phyloP scores from a whole-genome alignment of 2,329 filamentous ascomycete species.

The Paramyrothecium roridum region DNA sequence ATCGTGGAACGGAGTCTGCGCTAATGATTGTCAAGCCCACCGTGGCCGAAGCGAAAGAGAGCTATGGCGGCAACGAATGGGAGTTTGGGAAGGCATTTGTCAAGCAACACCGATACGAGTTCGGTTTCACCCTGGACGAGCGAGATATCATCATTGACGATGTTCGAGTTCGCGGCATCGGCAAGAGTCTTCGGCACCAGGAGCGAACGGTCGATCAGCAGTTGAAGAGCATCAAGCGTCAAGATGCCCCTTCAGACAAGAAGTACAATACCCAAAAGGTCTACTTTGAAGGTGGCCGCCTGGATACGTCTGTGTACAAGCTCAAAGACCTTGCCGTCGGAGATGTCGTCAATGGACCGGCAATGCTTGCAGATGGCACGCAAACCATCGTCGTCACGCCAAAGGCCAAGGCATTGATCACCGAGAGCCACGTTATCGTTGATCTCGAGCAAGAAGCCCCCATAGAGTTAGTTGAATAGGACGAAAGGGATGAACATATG shows the following conservation, averaged over 20 bases:
- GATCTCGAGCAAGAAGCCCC: conserved; percentile 63
- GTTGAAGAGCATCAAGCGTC: conserved; percentile 64
- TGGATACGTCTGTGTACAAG: conserved; percentile 79
- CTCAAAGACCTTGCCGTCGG: conserved; percentile 71
- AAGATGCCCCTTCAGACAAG: conserved; percentile 55
- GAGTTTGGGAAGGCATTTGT: conserved; percentile 83
- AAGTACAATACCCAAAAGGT: conserved; percentile 66
- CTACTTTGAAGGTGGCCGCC: conserved; percentile 80
- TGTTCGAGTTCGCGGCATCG: conserved; percentile 82
- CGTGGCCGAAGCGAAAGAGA: conserved; percentile 55
- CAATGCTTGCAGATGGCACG: conserved; percentile 81
- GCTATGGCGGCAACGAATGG: conserved; percentile 67
- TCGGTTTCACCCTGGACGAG: conserved; percentile 82
- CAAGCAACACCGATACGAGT: conserved; percentile 85
- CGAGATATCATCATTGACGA: conserved; percentile 89
- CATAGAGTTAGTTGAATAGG: conserved; percentile 23
- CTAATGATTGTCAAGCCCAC: conserved; percentile 82
- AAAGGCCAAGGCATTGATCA: conserved; percentile 69
- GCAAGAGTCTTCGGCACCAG: conserved; percentile 77
- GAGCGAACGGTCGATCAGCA: conserved; percentile 85
- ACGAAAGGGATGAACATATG: background rate
- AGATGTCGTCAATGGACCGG: conserved; percentile 72
- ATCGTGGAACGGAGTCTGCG: conserved; percentile 85
- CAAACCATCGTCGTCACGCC: conserved; percentile 92
- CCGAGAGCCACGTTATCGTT: conserved; percentile 86